Conservation (phyloP, 1,284 basidiomycete species). For the Fomitopsis betulina region DNA sequence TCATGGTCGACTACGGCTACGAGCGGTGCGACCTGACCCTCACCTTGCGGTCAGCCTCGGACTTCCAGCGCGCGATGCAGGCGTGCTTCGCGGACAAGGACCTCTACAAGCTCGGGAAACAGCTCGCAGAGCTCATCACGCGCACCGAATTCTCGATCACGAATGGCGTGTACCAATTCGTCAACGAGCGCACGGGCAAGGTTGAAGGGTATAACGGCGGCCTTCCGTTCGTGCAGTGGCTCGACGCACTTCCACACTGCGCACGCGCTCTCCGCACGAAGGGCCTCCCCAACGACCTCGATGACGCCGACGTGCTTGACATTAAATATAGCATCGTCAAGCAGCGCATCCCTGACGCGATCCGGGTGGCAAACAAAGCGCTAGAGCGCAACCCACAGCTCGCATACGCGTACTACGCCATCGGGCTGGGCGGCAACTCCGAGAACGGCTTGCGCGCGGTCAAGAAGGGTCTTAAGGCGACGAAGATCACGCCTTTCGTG, state of each 20-base stretch:
- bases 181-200: slow-evolving; percentile 38
- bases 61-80: slow-evolving; percentile 52
- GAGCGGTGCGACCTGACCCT: slow-evolving; percentile 40
- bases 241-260: slow-evolving; percentile 50
- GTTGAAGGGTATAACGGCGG: slow-evolving; percentile 38
- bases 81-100: slow-evolving; percentile 39
- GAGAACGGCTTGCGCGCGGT: slow-evolving; percentile 37
- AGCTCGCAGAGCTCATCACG: slow-evolving; percentile 43
- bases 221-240: slow-evolving; percentile 54
- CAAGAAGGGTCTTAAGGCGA: slow-evolving; percentile 53
- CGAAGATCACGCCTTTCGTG: slow-evolving; percentile 26
- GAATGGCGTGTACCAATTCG: slow-evolving; percentile 46
- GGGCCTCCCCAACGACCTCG: slow-evolving; percentile 33
- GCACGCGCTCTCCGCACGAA: slow-evolving; percentile 45
- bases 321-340: slow-evolving; percentile 51
- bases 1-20: slow-evolving; percentile 46
- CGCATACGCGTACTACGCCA: slow-evolving; percentile 55
- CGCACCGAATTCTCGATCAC: slow-evolving; percentile 55
- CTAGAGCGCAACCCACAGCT: slow-evolving; percentile 48
- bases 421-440: slow-evolving; percentile 33
- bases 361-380: slow-evolving; percentile 37
- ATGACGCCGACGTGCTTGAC: slow-evolving; percentile 55
- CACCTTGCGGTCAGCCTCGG: slow-evolving; percentile 33
- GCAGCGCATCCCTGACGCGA: slow-evolving; percentile 38
- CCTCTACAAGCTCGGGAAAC: slow-evolving; percentile 45